A percentile compares a stretch with the other conserved stretches of the same genome.
phyloP scores from a whole-genome alignment of 1,284 basidiomycete species.

The Singerocomus rubriflavus region DNA sequence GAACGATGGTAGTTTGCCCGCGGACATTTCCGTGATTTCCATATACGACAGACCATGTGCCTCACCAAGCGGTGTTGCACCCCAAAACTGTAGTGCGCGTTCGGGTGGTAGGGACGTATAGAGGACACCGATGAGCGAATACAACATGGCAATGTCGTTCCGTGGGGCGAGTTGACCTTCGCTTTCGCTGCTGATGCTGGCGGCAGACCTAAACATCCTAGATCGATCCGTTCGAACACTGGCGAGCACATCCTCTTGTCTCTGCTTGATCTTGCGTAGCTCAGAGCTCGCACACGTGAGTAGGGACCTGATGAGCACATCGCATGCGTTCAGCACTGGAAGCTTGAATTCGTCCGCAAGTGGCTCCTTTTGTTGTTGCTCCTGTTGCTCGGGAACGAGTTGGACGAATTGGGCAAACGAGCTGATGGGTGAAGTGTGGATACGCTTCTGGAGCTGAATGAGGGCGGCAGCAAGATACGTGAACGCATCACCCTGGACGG shows the following conservation, averaged over 20 bases:
- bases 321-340: constrained; percentile 64
- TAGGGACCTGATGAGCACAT: constrained; percentile 68
- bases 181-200: constrained; percentile 39
- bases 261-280: constrained; percentile 87
- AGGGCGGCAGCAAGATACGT: constrained; percentile 63
- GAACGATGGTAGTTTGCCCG: constrained; percentile 74
- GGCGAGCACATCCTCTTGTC: constrained; percentile 83
- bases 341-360: constrained; percentile 65
- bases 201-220: constrained; percentile 47
- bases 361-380: constrained; percentile 56
- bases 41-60: constrained; percentile 45
- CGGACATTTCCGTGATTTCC: constrained; percentile 53
- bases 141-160: constrained; percentile 83
- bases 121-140: constrained; percentile 78
- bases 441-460: constrained; percentile 50
- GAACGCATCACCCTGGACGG: constrained; percentile 82
- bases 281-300: constrained; percentile 83
- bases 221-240: constrained; percentile 58
- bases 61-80: constrained; percentile 51
- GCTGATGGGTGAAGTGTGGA: constrained; percentile 39
- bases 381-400: constrained; percentile 45
- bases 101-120: constrained; percentile 76
- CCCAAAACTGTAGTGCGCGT: constrained; percentile 83
- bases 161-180: constrained; percentile 47
- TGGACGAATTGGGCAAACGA: constrained; percentile 44